These are phyloP conservation scores for Clavispora vitiphila DNA, from an alignment of 805 yeast genomes.

Conservation along the genomic window DNA sequence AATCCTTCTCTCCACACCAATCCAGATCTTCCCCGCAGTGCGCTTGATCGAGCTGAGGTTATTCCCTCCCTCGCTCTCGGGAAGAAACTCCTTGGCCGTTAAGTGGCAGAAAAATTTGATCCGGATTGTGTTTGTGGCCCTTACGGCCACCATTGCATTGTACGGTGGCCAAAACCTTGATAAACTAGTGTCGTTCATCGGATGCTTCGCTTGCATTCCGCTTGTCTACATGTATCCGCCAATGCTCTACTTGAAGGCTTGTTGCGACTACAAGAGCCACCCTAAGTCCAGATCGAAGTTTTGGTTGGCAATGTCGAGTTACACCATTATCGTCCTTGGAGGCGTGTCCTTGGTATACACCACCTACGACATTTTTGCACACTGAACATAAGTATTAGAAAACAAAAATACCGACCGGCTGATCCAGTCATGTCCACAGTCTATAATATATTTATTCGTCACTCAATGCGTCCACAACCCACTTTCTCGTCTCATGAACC, in stretches of 20 bases:
- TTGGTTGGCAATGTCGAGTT: conserved; percentile 42
- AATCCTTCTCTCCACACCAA: conserved; percentile 72
- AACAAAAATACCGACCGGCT: neutral
- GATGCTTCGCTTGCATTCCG: conserved; percentile 82
- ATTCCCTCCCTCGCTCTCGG: conserved; percentile 43
- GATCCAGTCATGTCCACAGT: neutral
- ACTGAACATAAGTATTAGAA: neutral
- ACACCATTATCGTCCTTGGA: conserved; percentile 50
- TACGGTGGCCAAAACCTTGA: conserved; percentile 68
- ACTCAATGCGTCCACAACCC: conserved; percentile 6
- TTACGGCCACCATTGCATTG: conserved; percentile 56
- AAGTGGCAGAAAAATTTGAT: conserved; percentile 67
- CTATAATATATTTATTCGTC: conserved; percentile 5
- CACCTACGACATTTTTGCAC: conserved; percentile 30
- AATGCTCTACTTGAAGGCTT: conserved; percentile 58
- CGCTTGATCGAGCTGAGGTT: conserved; percentile 63
- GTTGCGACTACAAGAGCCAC: conserved; percentile 28
- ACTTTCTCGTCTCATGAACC: conserved; percentile 14
- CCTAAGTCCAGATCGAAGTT: conserved; percentile 24
- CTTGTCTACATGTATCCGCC: conserved; percentile 85
- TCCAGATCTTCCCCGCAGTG: conserved; percentile 76
- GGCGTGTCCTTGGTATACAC: conserved; percentile 61
- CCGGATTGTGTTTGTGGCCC: conserved; percentile 48
- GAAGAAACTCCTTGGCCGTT: conserved; percentile 46
- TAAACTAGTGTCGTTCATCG: conserved; percentile 72